phyloP scores from a whole-genome alignment of 352 stramenopile genomes.

The Phytophthora podocarpi region DNA sequence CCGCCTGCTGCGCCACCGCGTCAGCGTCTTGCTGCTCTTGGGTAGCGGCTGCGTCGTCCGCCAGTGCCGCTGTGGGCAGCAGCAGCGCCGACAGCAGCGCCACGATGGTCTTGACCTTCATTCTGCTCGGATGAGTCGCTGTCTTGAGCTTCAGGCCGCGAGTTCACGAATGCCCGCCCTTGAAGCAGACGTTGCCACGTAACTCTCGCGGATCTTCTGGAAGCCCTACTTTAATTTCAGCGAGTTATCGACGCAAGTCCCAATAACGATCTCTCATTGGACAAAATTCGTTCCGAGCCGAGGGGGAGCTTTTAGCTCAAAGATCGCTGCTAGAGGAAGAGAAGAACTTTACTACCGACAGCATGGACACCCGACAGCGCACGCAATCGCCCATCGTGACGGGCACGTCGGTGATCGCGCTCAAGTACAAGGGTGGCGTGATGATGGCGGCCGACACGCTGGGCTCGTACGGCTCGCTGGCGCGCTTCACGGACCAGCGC shows the following conservation, averaged over 20 bases:
- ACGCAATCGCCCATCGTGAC: conserved; percentile 97
- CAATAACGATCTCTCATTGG: conserved; percentile 5
- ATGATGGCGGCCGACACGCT: conserved; percentile 98
- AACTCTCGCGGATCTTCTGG: conserved; percentile 11
- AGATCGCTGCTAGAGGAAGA: conserved; percentile 35
- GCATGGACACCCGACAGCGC: conserved; percentile 76
- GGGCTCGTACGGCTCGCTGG: conserved; percentile 97
- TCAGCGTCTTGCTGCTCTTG: conserved; percentile 12
- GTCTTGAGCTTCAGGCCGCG: background rate
- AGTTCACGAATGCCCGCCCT: conserved; percentile 26
- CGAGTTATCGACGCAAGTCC: background rate
- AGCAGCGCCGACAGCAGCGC: conserved; percentile 50
- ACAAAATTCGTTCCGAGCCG: background rate
- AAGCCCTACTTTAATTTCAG: conserved; percentile 9
- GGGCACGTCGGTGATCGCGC: conserved; percentile 96
- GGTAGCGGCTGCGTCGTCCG: conserved; percentile 12
- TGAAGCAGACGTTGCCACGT: conserved; percentile 10
- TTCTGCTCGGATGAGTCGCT: conserved; percentile 17
- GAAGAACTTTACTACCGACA: conserved; percentile 15
- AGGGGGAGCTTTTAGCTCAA: conserved; percentile 24
- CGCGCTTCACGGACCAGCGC: conserved; percentile 96
- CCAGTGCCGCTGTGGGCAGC: conserved; percentile 36
- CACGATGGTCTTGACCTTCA: conserved; percentile 60
- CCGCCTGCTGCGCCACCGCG: conserved; percentile 14
- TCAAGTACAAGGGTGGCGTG: conserved; percentile 96